Conservation (phyloP, 179 eudicot species). For the Heliamphora pulchella region DNA sequence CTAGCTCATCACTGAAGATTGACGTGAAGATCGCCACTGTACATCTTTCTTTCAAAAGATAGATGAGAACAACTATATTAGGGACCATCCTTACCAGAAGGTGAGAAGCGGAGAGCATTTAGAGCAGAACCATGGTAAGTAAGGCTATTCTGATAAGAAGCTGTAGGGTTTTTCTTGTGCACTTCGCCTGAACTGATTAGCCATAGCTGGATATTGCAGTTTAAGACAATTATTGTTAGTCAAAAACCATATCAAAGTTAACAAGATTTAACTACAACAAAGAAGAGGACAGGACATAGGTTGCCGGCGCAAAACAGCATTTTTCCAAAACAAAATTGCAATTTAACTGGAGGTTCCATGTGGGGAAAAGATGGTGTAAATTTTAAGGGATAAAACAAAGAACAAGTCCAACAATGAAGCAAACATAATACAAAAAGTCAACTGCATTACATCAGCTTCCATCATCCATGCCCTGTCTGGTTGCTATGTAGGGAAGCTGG, state of each 20-base stretch:
- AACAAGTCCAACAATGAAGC: no score
- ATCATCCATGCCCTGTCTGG: neutral
- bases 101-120: conserved; percentile 84
- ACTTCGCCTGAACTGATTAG: conserved; percentile 46
- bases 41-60: no score
- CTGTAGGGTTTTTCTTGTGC: conserved; percentile 58
- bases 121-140: conserved; percentile 89
- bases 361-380: neutral
- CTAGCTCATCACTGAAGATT: no score
- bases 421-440: neutral
- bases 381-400: neutral
- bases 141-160: conserved; percentile 66
- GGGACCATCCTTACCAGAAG: conserved; percentile 64
- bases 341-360: neutral
- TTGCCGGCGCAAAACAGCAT: neutral
- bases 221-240: conserved; percentile 20
- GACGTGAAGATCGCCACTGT: no score
- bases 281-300: no score
- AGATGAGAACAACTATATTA: no score
- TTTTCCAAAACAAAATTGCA: neutral
- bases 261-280: neutral
- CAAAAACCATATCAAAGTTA: neutral
- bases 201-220: conserved; percentile 65
- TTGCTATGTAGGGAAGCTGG: neutral
- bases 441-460: neutral